Evolutionary conservation across 805 yeast genomes (phyloP).

Genomic region (Kregervanrija pseudodelftensis): DNA sequence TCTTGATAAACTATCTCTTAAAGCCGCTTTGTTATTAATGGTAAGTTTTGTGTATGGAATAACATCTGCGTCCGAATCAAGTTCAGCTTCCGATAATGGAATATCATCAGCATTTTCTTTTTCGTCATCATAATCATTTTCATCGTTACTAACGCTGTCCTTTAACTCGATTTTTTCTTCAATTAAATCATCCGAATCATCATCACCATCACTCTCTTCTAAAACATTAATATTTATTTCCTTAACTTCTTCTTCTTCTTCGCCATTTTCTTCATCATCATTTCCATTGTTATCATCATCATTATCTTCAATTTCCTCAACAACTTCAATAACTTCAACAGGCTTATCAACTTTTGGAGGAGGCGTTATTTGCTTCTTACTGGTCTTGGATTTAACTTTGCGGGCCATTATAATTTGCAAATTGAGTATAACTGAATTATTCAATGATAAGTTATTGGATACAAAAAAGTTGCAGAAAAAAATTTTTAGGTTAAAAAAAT

Average conservation of each 20-base stretch:
- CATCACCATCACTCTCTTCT: conserved; percentile 39
- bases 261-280: conserved; percentile 27
- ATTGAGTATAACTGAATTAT: neutral
- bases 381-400: conserved; percentile 29
- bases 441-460: neutral
- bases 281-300: conserved; percentile 15
- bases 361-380: neutral
- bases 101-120: conserved; percentile 75
- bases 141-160: conserved; percentile 18
- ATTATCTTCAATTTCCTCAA: conserved; percentile 32
- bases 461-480: neutral
- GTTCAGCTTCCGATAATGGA: conserved; percentile 83
- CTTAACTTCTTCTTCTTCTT: conserved; percentile 29
- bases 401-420: too few species aligned
- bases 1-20: conserved; percentile 61
- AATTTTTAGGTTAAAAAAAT: neutral
- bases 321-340: conserved; percentile 11
- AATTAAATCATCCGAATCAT: conserved; percentile 19
- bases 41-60: conserved; percentile 89
- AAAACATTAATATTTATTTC: conserved; percentile 17
- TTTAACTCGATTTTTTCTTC: conserved; percentile 12
- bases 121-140: conserved; percentile 36
- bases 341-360: conserved; percentile 20
- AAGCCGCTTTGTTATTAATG: conserved; percentile 79
- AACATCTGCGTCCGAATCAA: conserved; percentile 90